Evolutionary conservation across 2,329 filamentous ascomycete genomes (phyloP).

Genomic region (Ophiostoma piceae): DNA sequence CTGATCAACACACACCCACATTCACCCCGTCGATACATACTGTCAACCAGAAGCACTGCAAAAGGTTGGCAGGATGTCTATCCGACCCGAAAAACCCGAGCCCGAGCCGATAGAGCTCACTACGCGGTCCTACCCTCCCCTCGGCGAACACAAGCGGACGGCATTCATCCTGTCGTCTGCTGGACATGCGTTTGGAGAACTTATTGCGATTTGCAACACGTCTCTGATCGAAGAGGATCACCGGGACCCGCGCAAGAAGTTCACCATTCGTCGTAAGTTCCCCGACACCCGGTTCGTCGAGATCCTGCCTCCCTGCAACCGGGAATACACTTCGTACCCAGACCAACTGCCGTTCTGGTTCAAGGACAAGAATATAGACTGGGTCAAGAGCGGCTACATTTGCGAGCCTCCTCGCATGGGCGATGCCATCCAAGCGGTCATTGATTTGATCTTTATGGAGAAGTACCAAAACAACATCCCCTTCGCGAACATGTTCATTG

Average conservation of each 20-base stretch:
- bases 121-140: background rate
- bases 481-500: background rate
- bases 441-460: background rate
- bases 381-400: background rate
- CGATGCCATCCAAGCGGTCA: background rate
- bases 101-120: background rate
- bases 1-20: background rate
- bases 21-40: background rate
- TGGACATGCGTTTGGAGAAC: background rate
- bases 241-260: no score
- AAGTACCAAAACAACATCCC: background rate
- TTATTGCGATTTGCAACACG: background rate
- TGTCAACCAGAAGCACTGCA: no score
- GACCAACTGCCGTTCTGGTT: background rate
- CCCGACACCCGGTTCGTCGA: conserved; percentile 2
- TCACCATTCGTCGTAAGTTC: background rate
- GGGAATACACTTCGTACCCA: background rate
- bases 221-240: background rate
- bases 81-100: background rate
- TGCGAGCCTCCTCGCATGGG: background rate
- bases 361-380: background rate
- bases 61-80: background rate
- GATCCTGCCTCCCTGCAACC: background rate
- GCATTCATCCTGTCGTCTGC: background rate
- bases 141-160: background rate